Evolutionary conservation across 345 rosid genomes (phyloP).

Genomic region (Nasturtium officinale): DNA sequence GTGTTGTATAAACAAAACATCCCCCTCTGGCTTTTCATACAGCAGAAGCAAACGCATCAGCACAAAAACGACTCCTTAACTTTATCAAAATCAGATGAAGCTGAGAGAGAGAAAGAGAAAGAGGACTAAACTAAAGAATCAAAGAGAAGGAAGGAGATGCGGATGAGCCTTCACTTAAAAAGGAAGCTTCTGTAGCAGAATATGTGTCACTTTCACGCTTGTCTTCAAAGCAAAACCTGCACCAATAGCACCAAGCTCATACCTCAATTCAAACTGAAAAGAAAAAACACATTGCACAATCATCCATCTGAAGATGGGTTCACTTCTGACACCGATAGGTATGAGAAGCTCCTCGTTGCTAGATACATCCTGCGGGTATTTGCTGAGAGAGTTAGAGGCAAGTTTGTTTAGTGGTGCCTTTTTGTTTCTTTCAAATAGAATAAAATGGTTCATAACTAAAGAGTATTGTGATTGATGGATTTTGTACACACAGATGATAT

Average conservation of each 20-base stretch:
- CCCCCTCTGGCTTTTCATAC: constrained; percentile 40
- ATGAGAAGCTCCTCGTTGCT: constrained; percentile 66
- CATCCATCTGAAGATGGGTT: constrained; percentile 57
- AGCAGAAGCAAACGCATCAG: constrained; percentile 42
- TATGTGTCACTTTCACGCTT: constrained; percentile 74
- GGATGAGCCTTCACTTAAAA: constrained; percentile 59
- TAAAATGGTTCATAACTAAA: constrained; percentile 1
- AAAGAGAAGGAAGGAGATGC: constrained; percentile 32
- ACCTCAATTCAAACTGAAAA: constrained; percentile 33
- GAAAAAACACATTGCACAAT: constrained; percentile 3
- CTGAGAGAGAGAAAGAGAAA: constrained; percentile 15
- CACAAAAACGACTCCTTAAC: constrained; percentile 41
- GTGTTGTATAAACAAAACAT: constrained; percentile 7
- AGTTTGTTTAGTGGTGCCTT: constrained; percentile 28
- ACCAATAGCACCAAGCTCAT: constrained; percentile 50
- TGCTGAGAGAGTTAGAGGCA: constrained; percentile 90
- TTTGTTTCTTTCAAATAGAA: background rate
- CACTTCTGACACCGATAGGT: constrained; percentile 61
- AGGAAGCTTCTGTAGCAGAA: constrained; percentile 59
- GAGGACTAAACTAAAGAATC: constrained; percentile 39
- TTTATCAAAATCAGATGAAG: constrained; percentile 30
- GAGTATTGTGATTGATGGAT: background rate
- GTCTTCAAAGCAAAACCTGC: constrained; percentile 62
- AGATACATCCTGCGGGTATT: constrained; percentile 84
- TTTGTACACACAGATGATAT: constrained; percentile 67